phyloP scores from a whole-genome alignment of 192 early-diverging fungal species.

The Gryganskiella cystojenkinii region DNA sequence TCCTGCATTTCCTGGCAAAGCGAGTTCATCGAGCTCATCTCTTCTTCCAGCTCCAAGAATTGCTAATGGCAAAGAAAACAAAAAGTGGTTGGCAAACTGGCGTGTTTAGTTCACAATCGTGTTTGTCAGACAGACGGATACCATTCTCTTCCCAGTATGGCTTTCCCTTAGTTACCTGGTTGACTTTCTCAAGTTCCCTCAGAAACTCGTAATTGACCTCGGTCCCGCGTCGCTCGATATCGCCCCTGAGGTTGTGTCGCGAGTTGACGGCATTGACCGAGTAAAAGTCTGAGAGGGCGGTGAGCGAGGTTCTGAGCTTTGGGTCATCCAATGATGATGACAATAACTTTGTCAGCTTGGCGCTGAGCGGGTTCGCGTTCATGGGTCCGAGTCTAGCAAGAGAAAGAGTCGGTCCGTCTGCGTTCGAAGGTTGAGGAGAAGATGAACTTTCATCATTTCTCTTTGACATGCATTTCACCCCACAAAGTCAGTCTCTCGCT shows the following conservation, averaged over 20 bases:
- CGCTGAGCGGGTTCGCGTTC: constrained; percentile 52
- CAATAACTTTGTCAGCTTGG: constrained; percentile 59
- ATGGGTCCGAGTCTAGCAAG: too few relatives aligned
- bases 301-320: constrained; percentile 72
- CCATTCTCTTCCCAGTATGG: background rate
- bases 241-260: constrained; percentile 66
- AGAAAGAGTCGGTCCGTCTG: too few relatives aligned
- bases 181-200: constrained; percentile 64
- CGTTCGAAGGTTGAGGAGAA: too few relatives aligned
- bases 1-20: constrained; percentile 70
- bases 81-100: too few relatives aligned
- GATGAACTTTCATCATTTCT: too few relatives aligned
- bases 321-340: constrained; percentile 68
- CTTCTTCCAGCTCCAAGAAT: constrained; percentile 67
- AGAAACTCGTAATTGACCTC: constrained; percentile 65
- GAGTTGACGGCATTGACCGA: constrained; percentile 58
- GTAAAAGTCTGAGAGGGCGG: constrained; percentile 72
- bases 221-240: constrained; percentile 68
- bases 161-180: constrained; percentile 40
- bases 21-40: constrained; percentile 68
- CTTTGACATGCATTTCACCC: too few relatives aligned
- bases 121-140: constrained; percentile 3
- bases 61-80: constrained; percentile 50
- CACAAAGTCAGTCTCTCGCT: too few relatives aligned
- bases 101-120: background rate